Evolutionary conservation across 2,329 filamentous ascomycete genomes (phyloP), one percentile per base, ranked within the genome.

Genomic region (Colletotrichum nymphaeae): DNA sequence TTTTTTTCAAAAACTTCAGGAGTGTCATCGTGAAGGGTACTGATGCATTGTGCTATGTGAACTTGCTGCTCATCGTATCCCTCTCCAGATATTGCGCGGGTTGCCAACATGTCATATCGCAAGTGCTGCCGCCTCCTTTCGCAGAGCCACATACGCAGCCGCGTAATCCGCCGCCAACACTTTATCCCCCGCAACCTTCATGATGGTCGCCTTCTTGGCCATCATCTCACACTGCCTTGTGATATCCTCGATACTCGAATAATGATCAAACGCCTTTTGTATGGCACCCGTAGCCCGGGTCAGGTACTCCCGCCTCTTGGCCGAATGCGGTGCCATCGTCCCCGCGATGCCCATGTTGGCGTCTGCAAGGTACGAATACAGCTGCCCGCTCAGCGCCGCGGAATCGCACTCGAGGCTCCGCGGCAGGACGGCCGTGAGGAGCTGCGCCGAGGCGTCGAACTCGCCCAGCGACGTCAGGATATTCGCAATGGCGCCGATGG

Each of bases 131-230:
- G 74, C 69, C 35, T 70, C 72, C 28, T 83, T 87, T 77, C 86
- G 86, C 63, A 94, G 77, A 75, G 89, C 88, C 55, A 93, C 80
- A 80, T 93, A 94, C 75, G 88, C 89, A 2, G 90, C 90, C 1
- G 92, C 92, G 76, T 88, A 92, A 74, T 93, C 90, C 76, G 93
- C 92, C 1, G 92, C 91, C 74, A 92, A 77, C 22, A 85, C 86
- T 76, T 86, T 81, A 76, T 95, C 93, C 0, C 92, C 93, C 8
- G 89, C 87, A 59, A 93, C 84, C 80, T 92, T 91, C 86, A 94
- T 93, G 63, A 97, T 88, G 63, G 91, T 91, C 4, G 93, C 93
- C 83, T 94, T 95, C 86, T 97, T 97, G 24, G 93, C 92, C 84
- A 95, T 89, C 86, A 94, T 91, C 81, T 95, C 93, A 78, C 94